Conservation (phyloP, 192 early-diverging fungal genomes). For the Entomortierella beljakovae region DNA sequence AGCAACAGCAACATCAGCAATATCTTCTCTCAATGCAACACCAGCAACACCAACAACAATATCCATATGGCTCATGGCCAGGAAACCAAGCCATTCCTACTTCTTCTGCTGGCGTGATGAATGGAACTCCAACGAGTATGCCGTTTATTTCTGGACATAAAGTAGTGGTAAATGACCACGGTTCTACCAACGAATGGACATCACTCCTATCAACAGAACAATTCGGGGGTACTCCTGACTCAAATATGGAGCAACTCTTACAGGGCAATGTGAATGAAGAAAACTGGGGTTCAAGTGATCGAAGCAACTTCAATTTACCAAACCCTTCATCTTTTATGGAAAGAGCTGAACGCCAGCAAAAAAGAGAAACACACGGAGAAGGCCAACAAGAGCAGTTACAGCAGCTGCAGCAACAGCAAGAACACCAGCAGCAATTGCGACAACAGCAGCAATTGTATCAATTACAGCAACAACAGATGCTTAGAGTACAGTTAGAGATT, state of each 20-base stretch:
- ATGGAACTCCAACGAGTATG: background rate
- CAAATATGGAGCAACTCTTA: constrained; percentile 45
- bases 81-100: constrained; percentile 3
- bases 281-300: constrained; percentile 28
- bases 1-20: constrained; percentile 17
- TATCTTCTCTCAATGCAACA: constrained; percentile 14
- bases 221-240: constrained; percentile 5
- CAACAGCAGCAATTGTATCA: constrained; percentile 33
- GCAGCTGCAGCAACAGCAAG: constrained; percentile 11
- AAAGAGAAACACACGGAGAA: constrained; percentile 30
- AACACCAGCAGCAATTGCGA: constrained; percentile 5
- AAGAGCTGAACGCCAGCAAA: constrained; percentile 45
- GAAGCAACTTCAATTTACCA: constrained; percentile 45
- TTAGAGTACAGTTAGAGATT: constrained; percentile 32
- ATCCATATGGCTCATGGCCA: background rate
- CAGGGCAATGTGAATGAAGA: constrained; percentile 41
- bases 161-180: constrained; percentile 14
- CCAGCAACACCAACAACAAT: constrained; percentile 16
- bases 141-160: constrained; percentile 36
- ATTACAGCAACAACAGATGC: constrained; percentile 37
- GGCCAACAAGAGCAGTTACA: constrained; percentile 13
- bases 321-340: constrained; percentile 49
- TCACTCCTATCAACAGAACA: constrained; percentile 31
- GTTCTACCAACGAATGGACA: constrained; percentile 29
- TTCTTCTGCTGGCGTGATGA: constrained; percentile 12